Conservation (phyloP, 805 yeast genomes). For the Candida golubevii region DNA sequence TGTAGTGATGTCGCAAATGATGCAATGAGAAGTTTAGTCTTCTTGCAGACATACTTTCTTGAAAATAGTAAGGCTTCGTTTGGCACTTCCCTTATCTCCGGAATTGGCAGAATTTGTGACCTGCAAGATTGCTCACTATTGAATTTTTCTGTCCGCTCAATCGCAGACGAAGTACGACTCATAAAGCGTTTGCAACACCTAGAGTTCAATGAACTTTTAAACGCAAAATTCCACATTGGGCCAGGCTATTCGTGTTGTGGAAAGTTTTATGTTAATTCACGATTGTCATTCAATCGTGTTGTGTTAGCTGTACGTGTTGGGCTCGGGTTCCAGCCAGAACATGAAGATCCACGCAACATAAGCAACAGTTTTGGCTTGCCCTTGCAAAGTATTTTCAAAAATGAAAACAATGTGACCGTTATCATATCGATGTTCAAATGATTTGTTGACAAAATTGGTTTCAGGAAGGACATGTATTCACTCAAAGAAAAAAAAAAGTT, state of each 20-base stretch:
- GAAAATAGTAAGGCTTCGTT: neutral
- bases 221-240: neutral
- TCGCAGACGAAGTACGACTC: neutral
- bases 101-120: neutral
- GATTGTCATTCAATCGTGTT: slow-evolving; percentile 1
- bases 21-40: slow-evolving; percentile 13
- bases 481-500: too few relatives aligned
- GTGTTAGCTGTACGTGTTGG: neutral
- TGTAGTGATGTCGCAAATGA: slow-evolving; percentile 11
- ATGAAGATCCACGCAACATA: neutral
- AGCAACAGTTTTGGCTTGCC: slow-evolving; percentile 1
- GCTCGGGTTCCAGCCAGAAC: neutral
- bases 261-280: neutral
- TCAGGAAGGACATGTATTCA: too few relatives aligned
- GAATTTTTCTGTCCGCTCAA: neutral
- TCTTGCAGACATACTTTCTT: slow-evolving; percentile 6
- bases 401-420: neutral
- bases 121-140: neutral
- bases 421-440: neutral
- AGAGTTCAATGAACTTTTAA: neutral
- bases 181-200: neutral
- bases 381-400: slow-evolving; percentile 3
- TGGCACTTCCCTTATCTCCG: neutral
- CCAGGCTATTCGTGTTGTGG: neutral
- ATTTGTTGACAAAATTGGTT: too few relatives aligned